Evolutionary conservation across 1,284 basidiomycete species (phyloP), one percentile per base, ranked within the genome.

Genomic region (Salmacisia buchloeana): DNA sequence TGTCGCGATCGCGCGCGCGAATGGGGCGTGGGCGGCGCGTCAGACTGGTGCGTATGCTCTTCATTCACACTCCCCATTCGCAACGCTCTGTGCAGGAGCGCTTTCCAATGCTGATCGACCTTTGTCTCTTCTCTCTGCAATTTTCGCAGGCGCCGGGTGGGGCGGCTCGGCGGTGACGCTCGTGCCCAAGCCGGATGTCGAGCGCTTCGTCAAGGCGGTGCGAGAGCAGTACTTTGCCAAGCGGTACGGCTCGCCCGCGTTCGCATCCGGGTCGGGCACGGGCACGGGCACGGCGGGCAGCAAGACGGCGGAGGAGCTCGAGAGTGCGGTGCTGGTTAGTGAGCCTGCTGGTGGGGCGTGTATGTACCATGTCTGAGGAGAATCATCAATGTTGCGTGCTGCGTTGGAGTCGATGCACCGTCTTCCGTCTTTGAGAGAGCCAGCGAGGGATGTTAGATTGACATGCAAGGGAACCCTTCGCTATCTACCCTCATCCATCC

Each of bases 91-190:
- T 27, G 23, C 33, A 21, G 9, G 5, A 21, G 12, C 45, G 27
- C 35, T 36, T 33, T 41, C 41, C 12, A n/a, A 1, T 34, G 2
- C 57, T 59, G 23, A 15, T 25, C 41, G 12, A 34, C 23, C 38
- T 23, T 58, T 56, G 13, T 9, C n/a, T n/a, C n/a, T n/a, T n/a
- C n/a, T n/a, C n/a, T n/a, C n/a, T n/a, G n/a, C 12, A 6, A 7
- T 2, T 2, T n/a, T 34, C 1, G 15, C n/a, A 56, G 52, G 54
- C n/a, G 77, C 77, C 0, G 77, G 77, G 2, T 79, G 77, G 77
- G 77, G 77, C 23, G 77, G 77, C 1, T 76, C 71, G 43, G 74
- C 76, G 12, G 76, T 79, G 10, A 70, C 72, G 31, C 64, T 79
- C 31, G 75, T 79, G 2, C 72, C 73, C n/a, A 67, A 71, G 25